Evolutionary conservation across 2,329 filamentous ascomycete species (phyloP).

Genomic region (Leptodontidium sp.): DNA sequence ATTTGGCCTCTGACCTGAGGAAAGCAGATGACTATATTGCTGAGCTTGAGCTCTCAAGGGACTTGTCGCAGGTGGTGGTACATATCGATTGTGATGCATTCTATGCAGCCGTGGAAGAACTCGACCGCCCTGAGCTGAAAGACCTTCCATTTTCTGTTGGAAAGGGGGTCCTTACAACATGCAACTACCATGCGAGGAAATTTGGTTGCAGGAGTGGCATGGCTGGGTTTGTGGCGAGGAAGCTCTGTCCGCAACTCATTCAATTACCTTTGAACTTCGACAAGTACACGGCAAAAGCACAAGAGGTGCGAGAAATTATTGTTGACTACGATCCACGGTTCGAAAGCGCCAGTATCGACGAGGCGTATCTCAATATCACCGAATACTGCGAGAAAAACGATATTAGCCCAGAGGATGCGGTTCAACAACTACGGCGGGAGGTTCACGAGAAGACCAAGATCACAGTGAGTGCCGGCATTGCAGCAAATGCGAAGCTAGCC

Average conservation of each 20-base stretch:
- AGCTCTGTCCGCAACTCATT: conserved; percentile 87
- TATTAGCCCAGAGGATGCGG: conserved; percentile 74
- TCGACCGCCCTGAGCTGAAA: conserved; percentile 84
- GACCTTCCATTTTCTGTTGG: conserved; percentile 92
- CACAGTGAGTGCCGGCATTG: conserved; percentile 93
- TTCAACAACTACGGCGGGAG: conserved; percentile 79
- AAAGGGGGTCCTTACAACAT: conserved; percentile 68
- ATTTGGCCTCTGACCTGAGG: conserved; percentile 76
- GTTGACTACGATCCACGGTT: conserved; percentile 90
- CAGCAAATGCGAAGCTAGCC: conserved; percentile 89
- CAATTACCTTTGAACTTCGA: conserved; percentile 85
- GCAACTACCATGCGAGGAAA: conserved; percentile 88
- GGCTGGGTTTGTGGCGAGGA: conserved; percentile 95
- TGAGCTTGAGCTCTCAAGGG: conserved; percentile 79
- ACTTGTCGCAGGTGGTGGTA: conserved; percentile 84
- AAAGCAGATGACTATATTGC: conserved; percentile 83
- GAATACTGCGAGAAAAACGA: conserved; percentile 77
- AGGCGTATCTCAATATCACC: conserved; percentile 96
- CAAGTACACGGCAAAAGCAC: conserved; percentile 90
- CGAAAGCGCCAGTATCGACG: conserved; percentile 93
- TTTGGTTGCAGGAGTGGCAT: conserved; percentile 94
- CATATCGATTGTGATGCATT: conserved; percentile 98
- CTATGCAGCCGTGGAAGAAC: conserved; percentile 91
- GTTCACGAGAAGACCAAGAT: conserved; percentile 80
- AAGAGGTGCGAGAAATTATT: conserved; percentile 83